Percentiles rank a stretch among this genome's conserved stretches.
Conservation (phyloP, 306 rosid genomes). For the Cucumis melo region DNA sequence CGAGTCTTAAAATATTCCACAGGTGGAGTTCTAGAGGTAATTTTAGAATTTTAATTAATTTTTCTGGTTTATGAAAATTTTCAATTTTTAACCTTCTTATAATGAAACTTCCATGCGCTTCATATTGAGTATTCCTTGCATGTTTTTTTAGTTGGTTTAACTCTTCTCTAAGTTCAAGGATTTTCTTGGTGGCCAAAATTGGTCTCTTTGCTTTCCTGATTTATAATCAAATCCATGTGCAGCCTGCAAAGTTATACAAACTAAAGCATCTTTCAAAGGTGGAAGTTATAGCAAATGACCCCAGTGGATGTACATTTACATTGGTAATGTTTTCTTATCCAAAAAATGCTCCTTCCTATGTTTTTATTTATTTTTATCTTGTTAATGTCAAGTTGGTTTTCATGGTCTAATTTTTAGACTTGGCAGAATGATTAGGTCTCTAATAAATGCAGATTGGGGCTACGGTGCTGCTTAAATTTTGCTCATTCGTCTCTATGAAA, state of each 20-base stretch:
- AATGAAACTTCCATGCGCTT: background rate
- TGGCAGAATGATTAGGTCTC: background rate
- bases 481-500: conserved; percentile 1
- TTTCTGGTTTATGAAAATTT: background rate
- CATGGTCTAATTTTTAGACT: background rate
- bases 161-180: background rate
- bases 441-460: conserved; percentile 4
- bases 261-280: conserved; percentile 88
- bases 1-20: conserved; percentile 76
- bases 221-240: conserved; percentile 18
- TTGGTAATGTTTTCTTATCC: conserved; percentile 39
- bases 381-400: background rate
- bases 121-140: background rate
- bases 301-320: conserved; percentile 85
- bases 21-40: conserved; percentile 93
- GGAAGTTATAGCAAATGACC: conserved; percentile 75
- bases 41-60: background rate
- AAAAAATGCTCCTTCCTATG: background rate
- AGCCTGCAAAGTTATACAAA: conserved; percentile 95
- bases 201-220: background rate
- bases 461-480: background rate
- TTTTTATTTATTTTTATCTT: background rate
- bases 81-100: background rate
- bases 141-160: background rate
- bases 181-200: background rate